Percentiles rank a stretch among this genome's conserved stretches.
Evolutionary conservation across 2,329 filamentous ascomycete genomes (phyloP).

Genomic region (Colletotrichum sp.): DNA sequence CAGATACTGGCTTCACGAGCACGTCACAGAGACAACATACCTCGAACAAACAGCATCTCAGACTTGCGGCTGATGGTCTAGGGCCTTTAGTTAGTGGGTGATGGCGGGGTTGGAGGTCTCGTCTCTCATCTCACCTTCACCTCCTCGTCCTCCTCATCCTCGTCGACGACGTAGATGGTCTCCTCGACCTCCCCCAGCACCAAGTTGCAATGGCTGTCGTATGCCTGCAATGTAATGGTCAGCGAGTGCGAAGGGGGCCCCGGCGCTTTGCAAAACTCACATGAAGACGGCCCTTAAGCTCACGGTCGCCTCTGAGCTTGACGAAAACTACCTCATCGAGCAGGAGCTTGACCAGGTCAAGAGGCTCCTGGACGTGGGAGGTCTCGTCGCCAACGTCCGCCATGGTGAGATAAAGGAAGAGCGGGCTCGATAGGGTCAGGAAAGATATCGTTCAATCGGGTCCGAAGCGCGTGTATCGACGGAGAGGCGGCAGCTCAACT

Average conservation of each 20-base stretch:
- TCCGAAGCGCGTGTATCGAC: neutral
- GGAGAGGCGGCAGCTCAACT: slow-evolving; percentile 7
- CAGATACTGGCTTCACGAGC: slow-evolving; percentile 16
- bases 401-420: slow-evolving; percentile 57
- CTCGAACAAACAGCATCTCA: slow-evolving; percentile 98
- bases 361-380: slow-evolving; percentile 82
- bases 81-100: neutral
- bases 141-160: slow-evolving; percentile 80
- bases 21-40: slow-evolving; percentile 50
- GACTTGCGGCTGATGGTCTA: slow-evolving; percentile 96
- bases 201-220: slow-evolving; percentile 97
- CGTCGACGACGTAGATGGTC: slow-evolving; percentile 92
- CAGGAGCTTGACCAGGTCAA: slow-evolving; percentile 93
- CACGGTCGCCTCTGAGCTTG: slow-evolving; percentile 93
- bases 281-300: slow-evolving; percentile 93
- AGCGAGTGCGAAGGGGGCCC: neutral
- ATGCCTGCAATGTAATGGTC: slow-evolving; percentile 66
- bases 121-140: slow-evolving; percentile 63
- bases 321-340: slow-evolving; percentile 97
- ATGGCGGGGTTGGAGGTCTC: neutral
- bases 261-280: slow-evolving; percentile 57
- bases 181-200: slow-evolving; percentile 97
- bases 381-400: slow-evolving; percentile 81
- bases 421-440: neutral
- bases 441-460: neutral